These are phyloP conservation scores for Tetrahymena thermophila DNA, from an alignment of 73 alveolate species.

Conservation along the genomic window DNA sequence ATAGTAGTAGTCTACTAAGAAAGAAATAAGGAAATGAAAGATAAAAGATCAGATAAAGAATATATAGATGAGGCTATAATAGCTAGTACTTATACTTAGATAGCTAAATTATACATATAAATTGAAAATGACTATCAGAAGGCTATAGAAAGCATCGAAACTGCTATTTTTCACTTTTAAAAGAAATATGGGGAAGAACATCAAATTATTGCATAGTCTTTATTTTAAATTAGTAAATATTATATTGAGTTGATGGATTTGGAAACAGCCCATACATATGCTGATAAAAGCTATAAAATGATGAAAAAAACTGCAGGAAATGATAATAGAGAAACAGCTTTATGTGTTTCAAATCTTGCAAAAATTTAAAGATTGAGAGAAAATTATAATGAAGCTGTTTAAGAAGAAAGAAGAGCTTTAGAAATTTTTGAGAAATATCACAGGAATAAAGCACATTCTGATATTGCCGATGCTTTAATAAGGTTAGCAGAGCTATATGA, in stretches of 20 bases:
- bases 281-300: background rate
- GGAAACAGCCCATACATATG: background rate
- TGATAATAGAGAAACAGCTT: background rate
- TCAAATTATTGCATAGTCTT: background rate
- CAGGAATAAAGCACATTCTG: background rate
- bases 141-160: background rate
- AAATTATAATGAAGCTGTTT: background rate
- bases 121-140: background rate
- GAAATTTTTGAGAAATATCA: background rate
- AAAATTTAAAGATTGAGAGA: background rate
- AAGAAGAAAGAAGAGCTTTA: background rate
- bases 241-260: background rate
- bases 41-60: background rate
- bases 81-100: background rate
- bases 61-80: background rate
- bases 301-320: background rate
- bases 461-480: background rate
- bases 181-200: background rate
- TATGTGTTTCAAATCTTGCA: background rate
- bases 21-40: background rate
- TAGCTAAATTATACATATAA: background rate
- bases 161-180: background rate
- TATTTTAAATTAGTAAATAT: background rate
- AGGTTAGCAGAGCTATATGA: background rate
- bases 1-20: background rate